A percentile compares a stretch with the other conserved stretches of the same genome.
Evolutionary conservation across 306 rosid genomes (phyloP).

Genomic region (Pterocarpus santalinus): DNA sequence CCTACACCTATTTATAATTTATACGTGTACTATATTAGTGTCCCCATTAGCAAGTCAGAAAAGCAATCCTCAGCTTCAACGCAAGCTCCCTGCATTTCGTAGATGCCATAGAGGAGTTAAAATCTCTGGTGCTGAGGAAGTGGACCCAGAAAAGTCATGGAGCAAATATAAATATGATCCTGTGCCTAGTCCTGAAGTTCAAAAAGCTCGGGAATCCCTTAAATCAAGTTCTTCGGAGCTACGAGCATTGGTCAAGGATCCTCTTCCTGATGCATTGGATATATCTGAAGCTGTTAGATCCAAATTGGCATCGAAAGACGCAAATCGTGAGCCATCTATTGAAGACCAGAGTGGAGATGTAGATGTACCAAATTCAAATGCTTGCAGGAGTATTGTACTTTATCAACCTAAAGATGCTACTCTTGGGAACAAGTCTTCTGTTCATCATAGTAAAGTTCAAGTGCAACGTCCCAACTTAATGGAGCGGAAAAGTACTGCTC

Average conservation of each 20-base stretch:
- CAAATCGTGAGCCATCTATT: constrained; percentile 37
- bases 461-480: not conserved
- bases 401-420: constrained; percentile 48
- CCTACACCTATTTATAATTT: constrained; percentile 3
- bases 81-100: constrained; percentile 55
- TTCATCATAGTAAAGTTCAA: constrained; percentile 32
- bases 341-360: constrained; percentile 49
- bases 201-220: constrained; percentile 67
- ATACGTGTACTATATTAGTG: constrained; percentile 4
- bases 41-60: constrained; percentile 48
- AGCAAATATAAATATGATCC: constrained; percentile 43
- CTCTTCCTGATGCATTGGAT: constrained; percentile 76
- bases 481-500: not conserved
- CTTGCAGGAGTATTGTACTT: constrained; percentile 41
- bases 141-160: constrained; percentile 6
- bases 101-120: constrained; percentile 59
- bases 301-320: constrained; percentile 51
- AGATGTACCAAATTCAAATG: constrained; percentile 46
- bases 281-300: constrained; percentile 58
- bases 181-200: constrained; percentile 55
- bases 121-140: constrained; percentile 57
- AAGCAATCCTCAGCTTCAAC: constrained; percentile 40
- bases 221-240: constrained; percentile 70
- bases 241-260: constrained; percentile 69
- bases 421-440: constrained; percentile 49